Conservation (phyloP, 768 basidiomycete genomes). For the Nevesoporus exiguus region DNA sequence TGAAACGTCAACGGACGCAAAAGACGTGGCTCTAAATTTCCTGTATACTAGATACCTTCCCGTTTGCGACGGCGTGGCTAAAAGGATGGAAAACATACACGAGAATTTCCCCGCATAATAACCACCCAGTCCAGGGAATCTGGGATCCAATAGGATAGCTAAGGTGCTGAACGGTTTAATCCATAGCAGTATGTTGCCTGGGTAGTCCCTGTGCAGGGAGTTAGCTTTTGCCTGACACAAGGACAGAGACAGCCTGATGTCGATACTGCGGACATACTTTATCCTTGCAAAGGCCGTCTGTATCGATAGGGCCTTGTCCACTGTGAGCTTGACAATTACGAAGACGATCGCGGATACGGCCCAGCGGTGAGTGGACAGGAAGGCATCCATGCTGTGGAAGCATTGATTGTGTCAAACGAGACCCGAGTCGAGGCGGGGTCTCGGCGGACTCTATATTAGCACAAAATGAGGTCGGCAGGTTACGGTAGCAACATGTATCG, state of each 20-base stretch:
- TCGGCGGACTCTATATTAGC: too few species aligned
- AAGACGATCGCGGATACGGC: not conserved
- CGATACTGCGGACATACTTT: conserved; percentile 6
- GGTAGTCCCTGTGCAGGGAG: conserved; percentile 12
- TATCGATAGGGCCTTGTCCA: conserved; percentile 6
- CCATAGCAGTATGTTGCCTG: conserved; percentile 24
- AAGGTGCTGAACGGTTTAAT: conserved; percentile 33
- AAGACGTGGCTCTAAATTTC: conserved; percentile 37
- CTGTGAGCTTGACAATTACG: conserved; percentile 4
- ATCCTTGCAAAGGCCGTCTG: conserved; percentile 17
- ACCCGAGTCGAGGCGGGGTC: too few species aligned
- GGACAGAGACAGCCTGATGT: not conserved
- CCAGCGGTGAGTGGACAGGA: conserved; percentile 7
- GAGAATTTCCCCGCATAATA: conserved; percentile 36
- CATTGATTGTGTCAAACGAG: too few species aligned
- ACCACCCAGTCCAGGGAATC: conserved; percentile 38
- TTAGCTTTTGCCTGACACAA: not conserved
- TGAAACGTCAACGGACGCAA: conserved; percentile 36
- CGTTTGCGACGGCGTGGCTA: not conserved
- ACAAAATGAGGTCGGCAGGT: too few species aligned
- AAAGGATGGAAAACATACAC: conserved; percentile 23
- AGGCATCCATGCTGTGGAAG: conserved; percentile 7
- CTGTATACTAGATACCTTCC: conserved; percentile 31
- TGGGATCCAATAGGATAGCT: conserved; percentile 25
- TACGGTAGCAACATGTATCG: too few species aligned